Evolutionary conservation across 441 rosid species (phyloP), one percentile per base, ranked within the genome.

Genomic region (Pelargonium citronellum): DNA sequence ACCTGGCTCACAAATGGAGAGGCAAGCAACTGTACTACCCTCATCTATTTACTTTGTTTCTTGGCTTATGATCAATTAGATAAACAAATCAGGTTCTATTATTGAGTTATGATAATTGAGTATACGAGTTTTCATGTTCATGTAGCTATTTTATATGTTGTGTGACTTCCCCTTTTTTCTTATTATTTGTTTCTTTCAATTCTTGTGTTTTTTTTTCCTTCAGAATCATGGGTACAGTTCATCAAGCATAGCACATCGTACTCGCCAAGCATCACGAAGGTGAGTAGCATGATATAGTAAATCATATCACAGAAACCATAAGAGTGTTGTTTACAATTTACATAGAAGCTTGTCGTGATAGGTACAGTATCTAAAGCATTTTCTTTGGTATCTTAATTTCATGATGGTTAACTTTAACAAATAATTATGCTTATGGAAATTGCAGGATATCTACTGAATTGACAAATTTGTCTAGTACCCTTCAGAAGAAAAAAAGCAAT

Each of bases 1-100:
- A 82, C 81, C 79, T 89, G 94, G 94, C 94, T 89, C 53, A 84
- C 84, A 0, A 87, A 76, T 74, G 94, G 90, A 81, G 91, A 87
- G 94, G 94, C 86, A 84, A 84, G 87, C 73, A 64, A 22, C 20
- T 75, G 49, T n/a, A 3, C 13, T 46, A 5, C 58, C 9, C 47
- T 17, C 20, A 8, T 71, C 67, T 20, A 2, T 41, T 13, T 8
- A 13, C 11, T 53, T 24, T 24, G 64, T 41, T 53, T 47, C 20
- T 67, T 51, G 64, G 41, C n/a, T 34, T 41, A 27, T 66, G 19
- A 60, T 16, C 67, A 7, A 57, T 49, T 49, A 49, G 57, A 49
- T 49, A 10, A 49, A 2, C 16, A 17, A 55, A 5, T 53, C n/a
- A 1, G n/a, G 55, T 12, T 49, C 15, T 13, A 10, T 4, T 19